Base-by-base conservation (phyloP, 805 yeast species). In the Lachancea mirantina region DNA sequence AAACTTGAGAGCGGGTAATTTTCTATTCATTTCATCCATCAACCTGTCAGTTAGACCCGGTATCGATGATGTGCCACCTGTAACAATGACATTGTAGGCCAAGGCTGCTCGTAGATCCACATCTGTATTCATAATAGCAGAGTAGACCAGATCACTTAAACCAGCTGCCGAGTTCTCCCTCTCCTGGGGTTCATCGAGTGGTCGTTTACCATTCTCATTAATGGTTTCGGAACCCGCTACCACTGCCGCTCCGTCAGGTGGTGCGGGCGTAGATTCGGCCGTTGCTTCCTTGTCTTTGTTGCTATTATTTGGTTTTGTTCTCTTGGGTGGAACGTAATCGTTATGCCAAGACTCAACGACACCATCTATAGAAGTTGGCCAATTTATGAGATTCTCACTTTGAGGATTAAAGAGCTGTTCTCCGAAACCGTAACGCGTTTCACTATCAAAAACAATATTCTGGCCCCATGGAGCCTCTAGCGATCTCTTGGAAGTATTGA, bases 71-170 rank as follows among this genome's bases (percentile, higher is more conserved):
- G 79, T 68, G 3, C 94, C 83, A 14, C 96, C 96, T 0, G 94
- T 84, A 16, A 88, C 68, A 11, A 88, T 82, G 34, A 88, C 78
- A 51, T 87, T 87, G 58, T 85, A 89, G 0, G 95, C 95, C 14
- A 85, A 65, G 26, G 85, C 81, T 1, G 95, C 81, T 39, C 94
- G 70, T 43, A 83, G 64, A 62, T 83, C 94, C 17, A 85, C 82
- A 57, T 88, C 96, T 29, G 78, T 48, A 15, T 70, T 36, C 68
- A 63, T 30, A 70, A 68, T 38, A 68, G 64, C 17, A 73, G 72
- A 43, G 68, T 75, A 27, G 71, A 70, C 35, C 74, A 87, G 62
- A 37, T 72, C 77, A 2, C 82, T 71, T 10, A 85, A 45, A 3
- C 84, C 83, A 35, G 62, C 52, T 14, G 51, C 41, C 4, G 47